These are phyloP conservation scores for Alternaria consortialis DNA, from an alignment of 2,329 filamentous ascomycete species.

Conservation along the genomic window DNA sequence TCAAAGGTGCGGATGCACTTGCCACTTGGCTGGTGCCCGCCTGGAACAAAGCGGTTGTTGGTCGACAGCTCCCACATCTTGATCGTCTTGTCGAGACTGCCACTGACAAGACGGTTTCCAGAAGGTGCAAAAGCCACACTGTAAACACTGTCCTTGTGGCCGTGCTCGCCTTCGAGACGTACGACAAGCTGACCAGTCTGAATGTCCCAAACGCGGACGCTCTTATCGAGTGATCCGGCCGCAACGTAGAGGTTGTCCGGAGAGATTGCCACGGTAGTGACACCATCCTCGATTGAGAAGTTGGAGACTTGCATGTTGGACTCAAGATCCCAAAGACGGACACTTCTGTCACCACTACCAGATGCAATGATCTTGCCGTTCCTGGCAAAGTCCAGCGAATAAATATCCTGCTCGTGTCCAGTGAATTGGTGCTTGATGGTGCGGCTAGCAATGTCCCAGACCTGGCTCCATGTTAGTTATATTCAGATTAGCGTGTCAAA, in stretches of 20 bases:
- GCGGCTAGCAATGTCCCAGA: constrained; percentile 90
- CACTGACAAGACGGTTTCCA: constrained; percentile 90
- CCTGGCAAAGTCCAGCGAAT: constrained; percentile 92
- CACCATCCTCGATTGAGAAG: constrained; percentile 93
- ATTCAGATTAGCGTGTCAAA: background rate
- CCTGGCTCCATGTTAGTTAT: constrained; percentile 59
- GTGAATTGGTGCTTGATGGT: constrained; percentile 91
- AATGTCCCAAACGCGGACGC: constrained; percentile 96
- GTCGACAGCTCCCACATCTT: constrained; percentile 97
- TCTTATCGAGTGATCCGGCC: constrained; percentile 95
- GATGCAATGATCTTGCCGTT: constrained; percentile 95
- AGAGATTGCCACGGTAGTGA: constrained; percentile 96
- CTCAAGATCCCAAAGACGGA: constrained; percentile 95
- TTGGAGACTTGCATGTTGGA: constrained; percentile 82
- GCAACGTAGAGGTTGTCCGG: constrained; percentile 94
- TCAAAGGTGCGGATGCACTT: constrained; percentile 98
- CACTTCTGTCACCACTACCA: constrained; percentile 91
- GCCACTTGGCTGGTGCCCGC: constrained; percentile 79
- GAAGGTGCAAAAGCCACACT: constrained; percentile 95
- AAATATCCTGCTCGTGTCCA: constrained; percentile 99
- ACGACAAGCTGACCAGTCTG: constrained; percentile 86
- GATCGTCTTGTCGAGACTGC: constrained; percentile 96
- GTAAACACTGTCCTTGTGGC: constrained; percentile 97
- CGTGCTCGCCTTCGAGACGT: constrained; percentile 88
- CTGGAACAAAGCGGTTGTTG: constrained; percentile 71